These are phyloP conservation scores for Penicillium sp. DNA, from an alignment of 2,329 filamentous ascomycete species.

Conservation along the genomic window DNA sequence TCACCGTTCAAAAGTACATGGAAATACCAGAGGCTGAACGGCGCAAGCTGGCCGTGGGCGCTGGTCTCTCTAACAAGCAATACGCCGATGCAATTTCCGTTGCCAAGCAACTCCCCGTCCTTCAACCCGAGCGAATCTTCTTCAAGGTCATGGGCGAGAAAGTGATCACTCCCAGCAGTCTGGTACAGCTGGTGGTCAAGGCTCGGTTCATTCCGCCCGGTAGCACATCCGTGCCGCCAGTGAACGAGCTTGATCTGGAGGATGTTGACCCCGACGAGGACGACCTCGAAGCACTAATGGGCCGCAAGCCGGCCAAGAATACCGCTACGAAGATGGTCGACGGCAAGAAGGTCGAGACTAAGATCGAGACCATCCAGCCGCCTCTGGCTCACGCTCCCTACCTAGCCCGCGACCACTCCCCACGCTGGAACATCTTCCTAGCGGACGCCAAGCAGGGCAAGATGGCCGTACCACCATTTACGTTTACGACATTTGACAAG, in stretches of 20 bases:
- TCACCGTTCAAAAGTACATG: constrained; percentile 86
- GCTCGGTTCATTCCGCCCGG: constrained; percentile 89
- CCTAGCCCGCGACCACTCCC: constrained; percentile 82
- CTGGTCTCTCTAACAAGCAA: constrained; percentile 66
- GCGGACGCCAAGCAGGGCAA: constrained; percentile 92
- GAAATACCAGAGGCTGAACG: constrained; percentile 70
- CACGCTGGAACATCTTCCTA: constrained; percentile 91
- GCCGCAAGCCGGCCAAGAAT: constrained; percentile 63
- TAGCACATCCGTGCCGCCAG: constrained; percentile 65
- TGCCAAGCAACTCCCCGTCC: constrained; percentile 75
- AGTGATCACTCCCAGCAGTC: constrained; percentile 82
- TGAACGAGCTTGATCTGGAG: constrained; percentile 76
- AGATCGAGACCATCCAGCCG: constrained; percentile 64
- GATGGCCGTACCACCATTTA: constrained; percentile 93
- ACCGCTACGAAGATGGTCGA: constrained; percentile 59
- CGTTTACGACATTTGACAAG: constrained; percentile 89
- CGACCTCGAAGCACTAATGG: constrained; percentile 79
- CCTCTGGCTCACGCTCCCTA: constrained; percentile 89
- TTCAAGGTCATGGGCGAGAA: constrained; percentile 98
- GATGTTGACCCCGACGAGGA: constrained; percentile 91
- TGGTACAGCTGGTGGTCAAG: constrained; percentile 94
- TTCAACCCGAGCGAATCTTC: constrained; percentile 86
- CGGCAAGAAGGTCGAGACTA: constrained; percentile 53
- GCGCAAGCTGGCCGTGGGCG: constrained; percentile 65
- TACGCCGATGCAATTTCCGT: constrained; percentile 72